Evolutionary conservation across 306 rosid species (phyloP).

Genomic region (Lablab purpureus): DNA sequence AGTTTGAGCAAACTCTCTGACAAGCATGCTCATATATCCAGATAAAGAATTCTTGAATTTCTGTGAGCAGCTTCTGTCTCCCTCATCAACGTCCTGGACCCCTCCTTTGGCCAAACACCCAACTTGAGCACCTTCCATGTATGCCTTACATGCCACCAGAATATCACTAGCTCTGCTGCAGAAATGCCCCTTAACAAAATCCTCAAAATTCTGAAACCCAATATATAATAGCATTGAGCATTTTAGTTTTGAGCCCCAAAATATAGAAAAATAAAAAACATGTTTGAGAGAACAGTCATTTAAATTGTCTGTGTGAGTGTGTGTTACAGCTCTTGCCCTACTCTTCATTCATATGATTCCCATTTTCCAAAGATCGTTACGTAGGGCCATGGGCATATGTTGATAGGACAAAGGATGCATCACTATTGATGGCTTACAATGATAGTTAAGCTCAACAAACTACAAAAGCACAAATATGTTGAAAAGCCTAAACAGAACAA

Average conservation of each 20-base stretch:
- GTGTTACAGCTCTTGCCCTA: slow-evolving; percentile 27
- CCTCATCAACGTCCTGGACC: slow-evolving; percentile 73
- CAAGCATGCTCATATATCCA: slow-evolving; percentile 53
- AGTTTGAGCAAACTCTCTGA: slow-evolving; percentile 51
- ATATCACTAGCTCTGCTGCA: slow-evolving; percentile 67
- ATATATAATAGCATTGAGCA: slow-evolving; percentile 25
- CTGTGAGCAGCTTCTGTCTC: slow-evolving; percentile 74
- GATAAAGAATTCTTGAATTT: slow-evolving; percentile 58
- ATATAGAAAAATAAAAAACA: slow-evolving; percentile 9
- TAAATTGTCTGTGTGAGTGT: not conserved
- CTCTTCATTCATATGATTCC: slow-evolving; percentile 5
- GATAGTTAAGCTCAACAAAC: not conserved
- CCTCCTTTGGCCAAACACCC: slow-evolving; percentile 84
- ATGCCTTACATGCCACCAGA: slow-evolving; percentile 82
- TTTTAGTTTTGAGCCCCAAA: slow-evolving; percentile 19
- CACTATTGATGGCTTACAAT: not conserved
- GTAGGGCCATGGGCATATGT: not conserved
- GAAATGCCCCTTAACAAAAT: slow-evolving; percentile 83
- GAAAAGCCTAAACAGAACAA: not conserved
- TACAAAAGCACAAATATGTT: not conserved
- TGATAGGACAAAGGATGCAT: not conserved
- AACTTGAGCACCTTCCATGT: slow-evolving; percentile 86
- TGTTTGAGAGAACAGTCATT: not conserved
- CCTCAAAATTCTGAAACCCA: slow-evolving; percentile 77
- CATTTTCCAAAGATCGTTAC: not conserved